These are phyloP conservation scores for Heimioporus sp. DNA, from an alignment of 768 basidiomycete genomes.

Conservation along the genomic window DNA sequence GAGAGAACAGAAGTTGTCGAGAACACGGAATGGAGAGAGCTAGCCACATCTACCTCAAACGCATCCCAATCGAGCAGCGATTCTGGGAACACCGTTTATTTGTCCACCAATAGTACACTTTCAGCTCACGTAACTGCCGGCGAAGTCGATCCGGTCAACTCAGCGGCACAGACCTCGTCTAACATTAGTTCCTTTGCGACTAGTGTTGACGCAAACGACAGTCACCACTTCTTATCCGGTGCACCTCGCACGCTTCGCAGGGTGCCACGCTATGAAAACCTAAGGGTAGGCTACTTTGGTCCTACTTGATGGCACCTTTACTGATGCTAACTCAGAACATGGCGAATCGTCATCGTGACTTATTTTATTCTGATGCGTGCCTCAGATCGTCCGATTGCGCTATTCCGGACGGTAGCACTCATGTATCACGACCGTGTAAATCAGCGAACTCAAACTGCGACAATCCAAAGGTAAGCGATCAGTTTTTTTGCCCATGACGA, in stretches of 20 bases:
- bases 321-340: neutral
- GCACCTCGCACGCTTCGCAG: constrained; percentile 14
- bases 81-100: constrained; percentile 3
- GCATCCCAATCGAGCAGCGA: neutral
- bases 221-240: neutral
- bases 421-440: neutral
- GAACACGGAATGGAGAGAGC: neutral
- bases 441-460: neutral
- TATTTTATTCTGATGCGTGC: neutral
- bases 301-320: neutral
- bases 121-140: neutral
- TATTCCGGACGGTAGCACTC: neutral
- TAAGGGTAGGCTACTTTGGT: constrained; percentile 9
- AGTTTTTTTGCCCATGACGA: neutral
- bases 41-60: neutral
- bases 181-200: constrained; percentile 17
- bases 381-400: neutral
- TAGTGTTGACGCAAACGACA: constrained; percentile 13
- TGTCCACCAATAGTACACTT: constrained; percentile 7
- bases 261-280: constrained; percentile 15
- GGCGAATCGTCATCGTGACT: neutral
- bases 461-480: neutral
- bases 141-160: neutral
- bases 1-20: neutral
- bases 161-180: neutral